Conservation (phyloP, 305 asterid genomes). For the Fraxinus paxiana region DNA sequence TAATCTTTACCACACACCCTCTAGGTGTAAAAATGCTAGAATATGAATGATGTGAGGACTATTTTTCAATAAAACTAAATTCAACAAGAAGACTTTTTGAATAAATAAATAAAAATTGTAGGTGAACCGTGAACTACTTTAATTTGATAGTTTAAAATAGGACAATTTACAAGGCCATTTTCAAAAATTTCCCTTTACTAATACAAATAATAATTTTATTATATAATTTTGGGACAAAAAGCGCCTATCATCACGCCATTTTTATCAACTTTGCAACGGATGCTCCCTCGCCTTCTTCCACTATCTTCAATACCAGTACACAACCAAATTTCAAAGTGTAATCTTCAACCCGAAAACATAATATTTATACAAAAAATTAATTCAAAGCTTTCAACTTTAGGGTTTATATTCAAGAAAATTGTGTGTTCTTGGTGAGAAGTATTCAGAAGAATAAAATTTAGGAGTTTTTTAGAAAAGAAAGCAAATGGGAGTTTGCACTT, state of each 20-base stretch:
- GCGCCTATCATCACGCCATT: conserved; percentile 28
- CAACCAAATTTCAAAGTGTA: conserved; percentile 8
- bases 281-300: conserved; percentile 4
- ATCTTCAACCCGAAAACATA: background rate
- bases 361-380: background rate
- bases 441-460: background rate
- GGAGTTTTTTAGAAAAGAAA: conserved; percentile 14
- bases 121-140: background rate
- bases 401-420: background rate
- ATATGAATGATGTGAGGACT: background rate
- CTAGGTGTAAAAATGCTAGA: background rate
- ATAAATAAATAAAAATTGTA: background rate
- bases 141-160: background rate
- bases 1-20: no score
- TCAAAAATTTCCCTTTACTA: background rate
- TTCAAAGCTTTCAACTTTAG: conserved; percentile 1
- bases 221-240: background rate
- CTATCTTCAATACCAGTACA: background rate
- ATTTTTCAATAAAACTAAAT: background rate
- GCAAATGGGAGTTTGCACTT: conserved; percentile 74
- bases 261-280: conserved; percentile 32
- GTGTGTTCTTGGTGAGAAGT: background rate
- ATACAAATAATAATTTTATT: background rate
- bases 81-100: background rate
- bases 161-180: background rate